Evolutionary conservation across 2,329 filamentous ascomycete genomes (phyloP).

Genomic region (Cercospora sesami): DNA sequence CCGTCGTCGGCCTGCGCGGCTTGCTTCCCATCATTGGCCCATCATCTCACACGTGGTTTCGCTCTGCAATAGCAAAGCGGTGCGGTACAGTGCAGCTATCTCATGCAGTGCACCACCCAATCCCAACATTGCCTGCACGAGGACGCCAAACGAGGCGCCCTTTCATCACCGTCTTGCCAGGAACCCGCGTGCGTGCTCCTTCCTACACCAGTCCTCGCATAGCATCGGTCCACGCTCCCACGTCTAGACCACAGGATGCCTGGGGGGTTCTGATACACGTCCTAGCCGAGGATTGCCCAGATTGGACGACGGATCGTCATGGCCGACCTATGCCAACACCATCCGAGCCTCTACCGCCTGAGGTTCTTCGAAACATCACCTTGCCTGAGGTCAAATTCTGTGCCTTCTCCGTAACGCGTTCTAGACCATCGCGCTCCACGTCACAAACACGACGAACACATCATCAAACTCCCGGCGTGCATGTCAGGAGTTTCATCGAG

Average conservation of each 20-base stretch:
- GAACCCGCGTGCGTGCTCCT: neutral
- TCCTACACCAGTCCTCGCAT: conserved; percentile 1
- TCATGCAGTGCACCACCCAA: neutral
- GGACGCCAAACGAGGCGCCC: neutral
- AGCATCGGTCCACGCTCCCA: neutral
- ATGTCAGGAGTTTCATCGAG: neutral
- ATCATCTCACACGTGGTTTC: neutral
- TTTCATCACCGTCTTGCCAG: neutral
- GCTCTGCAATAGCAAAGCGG: neutral
- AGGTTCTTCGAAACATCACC: neutral
- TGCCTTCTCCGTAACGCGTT: neutral
- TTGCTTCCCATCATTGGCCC: neutral
- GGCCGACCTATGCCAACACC: neutral
- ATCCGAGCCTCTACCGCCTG: neutral
- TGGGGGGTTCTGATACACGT: neutral
- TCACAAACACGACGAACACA: neutral
- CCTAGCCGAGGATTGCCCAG: conserved; percentile 4
- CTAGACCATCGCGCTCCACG: neutral
- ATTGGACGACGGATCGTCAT: neutral
- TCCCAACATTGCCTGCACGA: neutral
- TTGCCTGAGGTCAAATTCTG: neutral
- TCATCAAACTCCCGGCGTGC: neutral
- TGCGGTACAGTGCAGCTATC: neutral
- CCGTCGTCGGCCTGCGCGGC: neutral
- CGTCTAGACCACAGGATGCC: conserved; percentile 2